phyloP scores from a whole-genome alignment of 2,329 filamentous ascomycete species.

The Colletotrichum sp. region DNA sequence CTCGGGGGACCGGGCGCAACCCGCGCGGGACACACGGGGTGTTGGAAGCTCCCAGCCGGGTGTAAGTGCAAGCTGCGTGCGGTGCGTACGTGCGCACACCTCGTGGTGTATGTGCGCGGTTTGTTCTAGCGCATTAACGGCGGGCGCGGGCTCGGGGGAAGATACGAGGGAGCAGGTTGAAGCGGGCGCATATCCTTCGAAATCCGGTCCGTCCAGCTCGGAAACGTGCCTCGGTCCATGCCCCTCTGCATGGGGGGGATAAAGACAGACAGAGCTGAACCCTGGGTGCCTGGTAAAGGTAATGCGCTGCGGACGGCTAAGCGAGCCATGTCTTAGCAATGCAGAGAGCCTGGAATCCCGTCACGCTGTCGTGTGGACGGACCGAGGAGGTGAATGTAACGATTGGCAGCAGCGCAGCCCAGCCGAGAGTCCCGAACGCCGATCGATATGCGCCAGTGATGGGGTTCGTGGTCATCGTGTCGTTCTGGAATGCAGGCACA shows the following conservation, averaged over 20 bases:
- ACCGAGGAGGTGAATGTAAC: background rate
- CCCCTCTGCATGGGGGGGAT: background rate
- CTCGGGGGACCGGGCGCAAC: background rate
- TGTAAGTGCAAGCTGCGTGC: background rate
- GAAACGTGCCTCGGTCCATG: background rate
- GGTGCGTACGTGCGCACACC: background rate
- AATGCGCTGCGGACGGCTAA: background rate
- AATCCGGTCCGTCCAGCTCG: background rate
- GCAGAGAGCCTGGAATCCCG: background rate
- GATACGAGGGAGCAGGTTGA: background rate
- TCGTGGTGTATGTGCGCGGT: background rate
- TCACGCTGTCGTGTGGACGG: background rate
- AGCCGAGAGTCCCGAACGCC: background rate
- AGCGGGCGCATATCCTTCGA: background rate
- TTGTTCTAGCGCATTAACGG: background rate
- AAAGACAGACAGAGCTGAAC: background rate
- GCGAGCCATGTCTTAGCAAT: background rate
- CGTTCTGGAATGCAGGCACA: background rate
- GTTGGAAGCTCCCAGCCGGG: background rate
- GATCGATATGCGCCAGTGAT: background rate
- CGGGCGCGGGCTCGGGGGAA: background rate
- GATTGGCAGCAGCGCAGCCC: background rate
- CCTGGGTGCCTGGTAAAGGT: background rate
- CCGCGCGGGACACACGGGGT: background rate
- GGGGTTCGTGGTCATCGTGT: background rate